Percentiles rank a stretch among this genome's conserved stretches.
Conservation (phyloP, 331 rosid species). For the Cydonia oblonga region DNA sequence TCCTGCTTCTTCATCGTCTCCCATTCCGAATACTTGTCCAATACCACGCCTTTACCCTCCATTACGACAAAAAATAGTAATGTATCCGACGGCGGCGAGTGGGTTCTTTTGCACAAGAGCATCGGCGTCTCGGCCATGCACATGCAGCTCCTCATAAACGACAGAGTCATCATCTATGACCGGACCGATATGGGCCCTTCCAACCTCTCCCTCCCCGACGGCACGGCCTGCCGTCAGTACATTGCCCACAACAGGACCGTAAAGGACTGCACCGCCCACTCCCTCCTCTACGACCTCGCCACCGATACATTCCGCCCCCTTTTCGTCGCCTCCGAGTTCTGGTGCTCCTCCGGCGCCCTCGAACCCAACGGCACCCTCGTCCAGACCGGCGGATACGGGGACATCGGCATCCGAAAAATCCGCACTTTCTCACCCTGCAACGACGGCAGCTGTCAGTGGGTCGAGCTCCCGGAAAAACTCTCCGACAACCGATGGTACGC, state of each 20-base stretch:
- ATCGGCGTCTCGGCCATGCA: slow-evolving; percentile 91
- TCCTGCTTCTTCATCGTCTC: background rate
- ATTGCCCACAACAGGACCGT: background rate
- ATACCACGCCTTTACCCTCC: background rate
- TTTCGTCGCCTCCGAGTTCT: slow-evolving; percentile 41
- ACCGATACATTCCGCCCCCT: slow-evolving; percentile 45
- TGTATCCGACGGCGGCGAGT: slow-evolving; percentile 25
- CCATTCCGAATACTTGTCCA: background rate
- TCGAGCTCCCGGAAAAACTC: slow-evolving; percentile 17
- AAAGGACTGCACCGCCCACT: slow-evolving; percentile 76
- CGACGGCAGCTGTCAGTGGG: slow-evolving; percentile 46
- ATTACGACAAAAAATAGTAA: background rate
- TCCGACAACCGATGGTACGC: slow-evolving; percentile 49
- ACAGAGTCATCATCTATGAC: slow-evolving; percentile 62
- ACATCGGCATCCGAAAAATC: slow-evolving; percentile 34
- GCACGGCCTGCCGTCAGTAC: slow-evolving; percentile 12
- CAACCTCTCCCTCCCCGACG: slow-evolving; percentile 40
- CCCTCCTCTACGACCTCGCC: slow-evolving; percentile 45
- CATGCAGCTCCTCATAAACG: slow-evolving; percentile 69
- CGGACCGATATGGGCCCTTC: slow-evolving; percentile 79
- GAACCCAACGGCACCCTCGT: slow-evolving; percentile 37
- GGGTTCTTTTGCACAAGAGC: slow-evolving; percentile 46
- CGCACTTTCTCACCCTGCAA: slow-evolving; percentile 36
- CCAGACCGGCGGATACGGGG: slow-evolving; percentile 66
- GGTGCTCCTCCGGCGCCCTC: slow-evolving; percentile 76